phyloP scores from a whole-genome alignment of 2,329 filamentous ascomycete genomes.

The Colletotrichum noveboracense region DNA sequence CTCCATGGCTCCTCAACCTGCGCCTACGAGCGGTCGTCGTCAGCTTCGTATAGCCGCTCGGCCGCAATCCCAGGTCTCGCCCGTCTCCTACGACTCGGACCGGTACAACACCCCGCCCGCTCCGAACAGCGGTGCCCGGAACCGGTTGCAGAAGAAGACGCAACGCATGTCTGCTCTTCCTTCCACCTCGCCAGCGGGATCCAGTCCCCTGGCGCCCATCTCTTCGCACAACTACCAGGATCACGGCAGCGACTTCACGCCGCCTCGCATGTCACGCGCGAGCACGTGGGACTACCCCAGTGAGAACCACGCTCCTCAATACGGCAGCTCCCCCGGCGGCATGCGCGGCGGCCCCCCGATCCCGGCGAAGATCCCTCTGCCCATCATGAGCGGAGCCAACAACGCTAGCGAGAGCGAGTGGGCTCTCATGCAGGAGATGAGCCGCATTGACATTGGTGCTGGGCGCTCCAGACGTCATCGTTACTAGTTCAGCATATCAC shows the following conservation, averaged over 20 bases:
- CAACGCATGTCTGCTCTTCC: slow-evolving; percentile 49
- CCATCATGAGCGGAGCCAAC: slow-evolving; percentile 47
- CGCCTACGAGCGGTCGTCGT: slow-evolving; percentile 55
- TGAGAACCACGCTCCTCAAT: slow-evolving; percentile 55
- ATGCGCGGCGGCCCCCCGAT: slow-evolving; percentile 56
- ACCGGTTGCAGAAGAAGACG: slow-evolving; percentile 69
- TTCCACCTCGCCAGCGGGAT: slow-evolving; percentile 39
- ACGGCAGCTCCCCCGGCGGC: slow-evolving; percentile 31
- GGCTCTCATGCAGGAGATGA: slow-evolving; percentile 75
- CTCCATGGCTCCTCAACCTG: slow-evolving; percentile 55
- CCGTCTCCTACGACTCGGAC: slow-evolving; percentile 31
- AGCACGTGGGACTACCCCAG: slow-evolving; percentile 58
- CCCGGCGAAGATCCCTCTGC: slow-evolving; percentile 72
- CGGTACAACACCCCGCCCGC: slow-evolving; percentile 36
- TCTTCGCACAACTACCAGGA: slow-evolving; percentile 57
- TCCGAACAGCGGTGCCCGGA: slow-evolving; percentile 49
- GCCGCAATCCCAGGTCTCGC: slow-evolving; percentile 51
- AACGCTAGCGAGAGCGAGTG: slow-evolving; percentile 51
- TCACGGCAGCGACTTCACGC: slow-evolving; percentile 42
- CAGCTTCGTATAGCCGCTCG: slow-evolving; percentile 55
- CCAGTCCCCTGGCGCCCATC: slow-evolving; percentile 58
- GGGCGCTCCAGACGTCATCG: slow-evolving; percentile 60
- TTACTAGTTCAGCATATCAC: slow-evolving; percentile 31
- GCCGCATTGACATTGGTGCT: slow-evolving; percentile 68
- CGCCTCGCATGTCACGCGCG: slow-evolving; percentile 49